Evolutionary conservation across 371 early-diverging fungal species (phyloP).

Genomic region (Mucor racemosus): DNA sequence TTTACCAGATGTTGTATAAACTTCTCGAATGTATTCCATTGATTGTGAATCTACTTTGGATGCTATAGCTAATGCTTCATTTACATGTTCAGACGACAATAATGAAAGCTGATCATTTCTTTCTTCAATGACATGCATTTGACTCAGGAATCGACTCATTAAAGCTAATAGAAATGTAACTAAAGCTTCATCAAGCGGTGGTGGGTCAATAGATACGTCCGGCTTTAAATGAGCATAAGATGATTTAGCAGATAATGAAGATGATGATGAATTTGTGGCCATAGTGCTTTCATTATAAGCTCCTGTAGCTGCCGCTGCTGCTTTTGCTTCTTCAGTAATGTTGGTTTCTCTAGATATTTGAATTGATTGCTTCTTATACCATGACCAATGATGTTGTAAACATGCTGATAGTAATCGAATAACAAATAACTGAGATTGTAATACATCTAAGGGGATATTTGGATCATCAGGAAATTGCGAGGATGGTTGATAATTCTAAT

Average conservation of each 20-base stretch:
- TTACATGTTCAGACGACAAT: slow-evolving; percentile 35
- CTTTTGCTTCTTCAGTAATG: slow-evolving; percentile 18
- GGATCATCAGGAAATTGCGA: slow-evolving; percentile 50
- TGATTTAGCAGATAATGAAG: slow-evolving; percentile 7
- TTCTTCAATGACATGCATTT: slow-evolving; percentile 46
- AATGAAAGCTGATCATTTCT: slow-evolving; percentile 49
- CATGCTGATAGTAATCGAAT: slow-evolving; percentile 74
- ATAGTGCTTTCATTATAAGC: slow-evolving; percentile 6
- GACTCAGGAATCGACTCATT: slow-evolving; percentile 66
- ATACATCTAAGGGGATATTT: slow-evolving; percentile 58
- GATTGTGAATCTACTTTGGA: slow-evolving; percentile 30
- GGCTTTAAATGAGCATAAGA: neutral
- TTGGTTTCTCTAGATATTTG: slow-evolving; percentile 25
- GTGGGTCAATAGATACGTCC: slow-evolving; percentile 59
- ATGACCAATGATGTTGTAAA: slow-evolving; percentile 74
- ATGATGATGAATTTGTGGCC: neutral
- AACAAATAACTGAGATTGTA: slow-evolving; percentile 78
- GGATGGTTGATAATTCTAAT: slow-evolving; percentile 34
- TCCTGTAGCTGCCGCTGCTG: slow-evolving; percentile 31
- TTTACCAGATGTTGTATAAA: slow-evolving; percentile 67
- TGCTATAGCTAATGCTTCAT: slow-evolving; percentile 31
- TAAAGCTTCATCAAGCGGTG: slow-evolving; percentile 75
- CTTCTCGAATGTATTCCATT: slow-evolving; percentile 54
- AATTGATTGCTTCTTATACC: slow-evolving; percentile 52
- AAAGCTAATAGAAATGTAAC: slow-evolving; percentile 67